Evolutionary conservation across 176 grass and related monocot genomes (phyloP), one percentile per base, ranked within the genome.

Genomic region (Triticum aestivum): DNA sequence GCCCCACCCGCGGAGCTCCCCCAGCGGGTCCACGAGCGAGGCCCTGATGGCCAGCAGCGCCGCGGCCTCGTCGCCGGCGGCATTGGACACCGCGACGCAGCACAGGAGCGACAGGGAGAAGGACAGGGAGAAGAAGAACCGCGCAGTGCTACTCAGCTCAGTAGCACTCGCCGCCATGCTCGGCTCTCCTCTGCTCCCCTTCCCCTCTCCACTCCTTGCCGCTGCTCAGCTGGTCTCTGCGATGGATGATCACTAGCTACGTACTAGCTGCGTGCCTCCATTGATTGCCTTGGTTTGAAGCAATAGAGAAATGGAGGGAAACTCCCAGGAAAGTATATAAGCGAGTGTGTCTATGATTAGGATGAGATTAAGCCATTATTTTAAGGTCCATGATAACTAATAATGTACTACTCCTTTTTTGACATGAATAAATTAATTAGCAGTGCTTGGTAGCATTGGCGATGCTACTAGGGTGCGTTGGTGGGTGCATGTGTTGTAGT

Each of bases 21-120:
- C 90, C 61, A 96, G 58, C 2, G 88, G 90, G 23, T 98, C 97
- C 5, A 88, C 83, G 27, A 98, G 87, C 13, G 85, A 86, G 74
- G 85, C 62, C 78, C 91, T 98, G 77, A 98, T 81, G 64, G 90
- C 87, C 5, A 98, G 90, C 75, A 98, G 79, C 20, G 86, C 70
- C 8, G 79, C 58, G 3, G 83, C 88, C 85, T 96, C 92, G 6
- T 91, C 87, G 5, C 17, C 83, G 45, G 72, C 76, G 12, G 85
- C 92, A 91, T 83, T 94, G 79, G 65, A 87, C 58, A 51, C 76
- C 54, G 52, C 65, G 73, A 90, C 51, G 80, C 71, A 86, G 85
- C 83, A 89, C 69, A 72, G 52, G 82, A 91, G 77, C 1, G 79
- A 86, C 59, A 87, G 83, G 86, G 76, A 84, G 68, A 89, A 83